Percentiles rank a stretch among this genome's conserved stretches.
Evolutionary conservation across 768 basidiomycete genomes (phyloP).

Genomic region (Clitopilus hobsonii): DNA sequence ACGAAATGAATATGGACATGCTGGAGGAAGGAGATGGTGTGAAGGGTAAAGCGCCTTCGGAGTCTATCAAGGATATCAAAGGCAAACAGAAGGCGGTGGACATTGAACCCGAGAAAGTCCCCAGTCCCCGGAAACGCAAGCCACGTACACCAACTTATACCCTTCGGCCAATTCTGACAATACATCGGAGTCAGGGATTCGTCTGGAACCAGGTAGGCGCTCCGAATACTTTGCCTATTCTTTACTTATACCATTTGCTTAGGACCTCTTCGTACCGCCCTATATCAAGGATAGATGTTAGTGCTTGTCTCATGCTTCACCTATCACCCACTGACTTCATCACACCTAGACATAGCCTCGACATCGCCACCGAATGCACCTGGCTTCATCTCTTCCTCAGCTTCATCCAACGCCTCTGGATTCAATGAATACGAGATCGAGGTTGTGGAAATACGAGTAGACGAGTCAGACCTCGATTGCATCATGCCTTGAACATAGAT

Average conservation of each 20-base stretch:
- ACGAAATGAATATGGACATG: constrained; percentile 58
- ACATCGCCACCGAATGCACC: constrained; percentile 73
- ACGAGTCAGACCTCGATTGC: constrained; percentile 70
- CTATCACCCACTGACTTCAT: constrained; percentile 12
- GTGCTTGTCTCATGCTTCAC: constrained; percentile 26
- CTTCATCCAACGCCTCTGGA: constrained; percentile 61
- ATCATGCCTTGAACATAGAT: constrained; percentile 55
- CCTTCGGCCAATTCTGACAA: constrained; percentile 80
- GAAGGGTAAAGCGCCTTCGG: constrained; percentile 30
- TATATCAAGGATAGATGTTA: constrained; percentile 89
- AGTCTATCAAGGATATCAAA: constrained; percentile 59
- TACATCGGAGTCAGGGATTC: constrained; percentile 83
- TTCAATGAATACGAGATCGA: constrained; percentile 79
- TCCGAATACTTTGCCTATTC: background rate
- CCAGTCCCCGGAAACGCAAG: constrained; percentile 48
- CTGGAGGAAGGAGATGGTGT: constrained; percentile 30
- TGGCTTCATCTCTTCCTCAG: constrained; percentile 64
- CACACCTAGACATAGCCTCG: constrained; percentile 65
- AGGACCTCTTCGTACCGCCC: constrained; percentile 86
- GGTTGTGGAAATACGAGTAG: constrained; percentile 82
- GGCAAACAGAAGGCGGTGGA: constrained; percentile 80
- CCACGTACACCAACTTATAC: constrained; percentile 52
- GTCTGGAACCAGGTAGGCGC: constrained; percentile 83
- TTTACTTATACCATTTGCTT: constrained; percentile 1
- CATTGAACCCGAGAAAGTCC: constrained; percentile 49